Conservation (phyloP, 805 yeast species). For the Debaryomyces maramus region DNA sequence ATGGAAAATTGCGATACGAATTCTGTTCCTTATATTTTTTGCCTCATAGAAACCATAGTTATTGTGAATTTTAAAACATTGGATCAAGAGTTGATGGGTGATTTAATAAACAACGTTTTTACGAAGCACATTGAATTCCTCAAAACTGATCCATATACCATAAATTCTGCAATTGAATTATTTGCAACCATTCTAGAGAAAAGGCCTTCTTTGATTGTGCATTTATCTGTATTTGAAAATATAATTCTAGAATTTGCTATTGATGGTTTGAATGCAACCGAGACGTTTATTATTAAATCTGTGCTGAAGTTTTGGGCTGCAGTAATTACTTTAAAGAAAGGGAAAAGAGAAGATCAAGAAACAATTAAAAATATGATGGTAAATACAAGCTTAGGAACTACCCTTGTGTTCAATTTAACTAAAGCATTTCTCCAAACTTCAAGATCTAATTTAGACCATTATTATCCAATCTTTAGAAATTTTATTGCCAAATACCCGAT, state of each 20-base stretch:
- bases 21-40: slow-evolving; percentile 45
- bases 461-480: slow-evolving; percentile 51
- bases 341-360: slow-evolving; percentile 43
- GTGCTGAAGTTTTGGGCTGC: slow-evolving; percentile 56
- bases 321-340: slow-evolving; percentile 47
- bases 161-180: slow-evolving; percentile 52
- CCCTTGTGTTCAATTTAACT: slow-evolving; percentile 27
- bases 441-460: slow-evolving; percentile 62
- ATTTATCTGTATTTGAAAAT: slow-evolving; percentile 22
- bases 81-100: slow-evolving; percentile 30
- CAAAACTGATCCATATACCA: slow-evolving; percentile 57
- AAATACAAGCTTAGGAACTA: slow-evolving; percentile 22
- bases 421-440: slow-evolving; percentile 42
- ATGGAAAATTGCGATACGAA: slow-evolving; percentile 24
- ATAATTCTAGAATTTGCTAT: slow-evolving; percentile 31
- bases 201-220: slow-evolving; percentile 49
- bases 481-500: slow-evolving; percentile 50
- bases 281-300: slow-evolving; percentile 55
- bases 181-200: slow-evolving; percentile 50
- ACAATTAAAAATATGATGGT: slow-evolving; percentile 21
- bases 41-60: slow-evolving; percentile 46
- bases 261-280: slow-evolving; percentile 45
- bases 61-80: slow-evolving; percentile 34
- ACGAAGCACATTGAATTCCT: slow-evolving; percentile 34
- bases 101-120: slow-evolving; percentile 40